Conservation (phyloP, 1,284 basidiomycete genomes). For the Ceratobasidium sp. region DNA sequence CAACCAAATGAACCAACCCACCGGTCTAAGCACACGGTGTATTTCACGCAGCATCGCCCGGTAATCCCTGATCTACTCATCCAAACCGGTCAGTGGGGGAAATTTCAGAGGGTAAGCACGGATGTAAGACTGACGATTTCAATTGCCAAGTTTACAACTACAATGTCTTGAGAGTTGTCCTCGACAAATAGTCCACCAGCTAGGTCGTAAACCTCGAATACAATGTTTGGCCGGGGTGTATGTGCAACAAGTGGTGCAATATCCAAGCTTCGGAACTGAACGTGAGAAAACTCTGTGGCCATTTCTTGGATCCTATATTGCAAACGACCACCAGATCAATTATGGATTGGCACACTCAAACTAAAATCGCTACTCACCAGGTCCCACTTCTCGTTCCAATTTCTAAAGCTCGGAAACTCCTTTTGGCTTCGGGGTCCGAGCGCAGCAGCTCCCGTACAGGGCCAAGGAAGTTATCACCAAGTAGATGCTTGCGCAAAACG, state of each 20-base stretch:
- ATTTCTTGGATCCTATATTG: conserved; percentile 17
- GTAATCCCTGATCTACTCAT: neutral
- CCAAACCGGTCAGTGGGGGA: neutral
- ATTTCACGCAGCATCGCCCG: neutral
- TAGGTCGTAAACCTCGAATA: conserved; percentile 24
- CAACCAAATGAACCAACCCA: neutral
- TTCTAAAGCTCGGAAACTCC: neutral
- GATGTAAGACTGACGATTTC: neutral
- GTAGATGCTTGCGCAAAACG: neutral
- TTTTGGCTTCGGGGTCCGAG: neutral
- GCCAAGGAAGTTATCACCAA: conserved; percentile 2
- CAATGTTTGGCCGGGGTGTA: conserved; percentile 5
- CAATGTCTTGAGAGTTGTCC: neutral
- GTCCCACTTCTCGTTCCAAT: neutral
- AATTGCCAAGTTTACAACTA: neutral
- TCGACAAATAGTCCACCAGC: neutral
- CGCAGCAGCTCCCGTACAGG: conserved; percentile 1
- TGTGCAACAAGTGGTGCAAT: conserved; percentile 11
- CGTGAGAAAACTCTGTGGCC: conserved; percentile 17
- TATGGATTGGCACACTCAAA: too few relatives aligned
- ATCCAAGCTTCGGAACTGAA: conserved; percentile 13
- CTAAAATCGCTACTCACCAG: too few relatives aligned
- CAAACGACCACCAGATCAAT: too few relatives aligned
- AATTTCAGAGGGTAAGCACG: neutral
- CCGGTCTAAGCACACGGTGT: neutral